Conservation (phyloP, 306 rosid species). For the Leucaena leucocephala region DNA sequence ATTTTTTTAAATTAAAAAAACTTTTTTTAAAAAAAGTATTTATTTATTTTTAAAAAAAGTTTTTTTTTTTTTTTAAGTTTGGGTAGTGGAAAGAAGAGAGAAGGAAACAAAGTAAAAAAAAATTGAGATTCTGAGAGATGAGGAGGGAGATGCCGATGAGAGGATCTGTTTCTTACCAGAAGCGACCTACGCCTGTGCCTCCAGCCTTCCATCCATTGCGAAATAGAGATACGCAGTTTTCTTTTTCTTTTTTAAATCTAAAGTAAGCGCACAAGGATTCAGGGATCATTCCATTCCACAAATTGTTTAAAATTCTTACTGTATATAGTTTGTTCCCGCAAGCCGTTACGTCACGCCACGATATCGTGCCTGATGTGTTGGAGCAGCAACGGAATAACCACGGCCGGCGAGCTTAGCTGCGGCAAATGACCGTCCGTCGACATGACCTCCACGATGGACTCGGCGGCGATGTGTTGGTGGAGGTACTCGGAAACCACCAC, state of each 20-base stretch:
- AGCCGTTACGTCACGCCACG: slow-evolving; percentile 17
- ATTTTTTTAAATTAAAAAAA: too few species aligned
- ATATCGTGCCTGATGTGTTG: slow-evolving; percentile 39
- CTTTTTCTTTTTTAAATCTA: not conserved
- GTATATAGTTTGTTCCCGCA: not conserved
- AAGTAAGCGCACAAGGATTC: not conserved
- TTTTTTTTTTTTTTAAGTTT: too few species aligned
- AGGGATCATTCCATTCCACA: not conserved
- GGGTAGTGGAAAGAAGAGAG: too few species aligned
- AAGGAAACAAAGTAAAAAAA: too few species aligned
- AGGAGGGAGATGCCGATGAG: too few species aligned
- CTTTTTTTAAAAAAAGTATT: too few species aligned
- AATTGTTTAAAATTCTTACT: not conserved
- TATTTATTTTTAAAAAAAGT: too few species aligned
- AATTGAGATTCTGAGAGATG: too few species aligned
- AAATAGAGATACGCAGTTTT: slow-evolving; percentile 27
- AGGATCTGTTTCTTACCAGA: too few species aligned
- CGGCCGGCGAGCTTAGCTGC: slow-evolving; percentile 45
- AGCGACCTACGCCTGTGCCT: not conserved
- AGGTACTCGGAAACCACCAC: slow-evolving; percentile 49
- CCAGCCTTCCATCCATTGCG: slow-evolving; percentile 21
- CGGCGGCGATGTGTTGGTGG: slow-evolving; percentile 31
- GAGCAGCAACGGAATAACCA: slow-evolving; percentile 46
- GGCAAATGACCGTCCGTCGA: slow-evolving; percentile 51
- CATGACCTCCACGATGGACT: slow-evolving; percentile 48